phyloP scores from a whole-genome alignment of 2,329 filamentous ascomycete species.

The Colletotrichum sp. region DNA sequence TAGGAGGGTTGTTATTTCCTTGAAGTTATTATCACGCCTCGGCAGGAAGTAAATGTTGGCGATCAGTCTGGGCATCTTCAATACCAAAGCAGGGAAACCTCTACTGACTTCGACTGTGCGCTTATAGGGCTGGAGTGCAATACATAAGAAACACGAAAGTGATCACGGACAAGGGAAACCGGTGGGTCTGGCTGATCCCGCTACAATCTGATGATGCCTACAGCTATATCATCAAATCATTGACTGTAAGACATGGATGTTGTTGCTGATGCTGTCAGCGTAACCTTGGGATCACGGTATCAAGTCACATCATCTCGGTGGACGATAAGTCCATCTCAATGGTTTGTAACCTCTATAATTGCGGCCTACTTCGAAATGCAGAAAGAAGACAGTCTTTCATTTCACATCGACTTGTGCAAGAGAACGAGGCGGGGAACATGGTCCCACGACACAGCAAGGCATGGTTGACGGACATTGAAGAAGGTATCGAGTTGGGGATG shows the following conservation, averaged over 20 bases:
- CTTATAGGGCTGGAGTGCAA: not conserved
- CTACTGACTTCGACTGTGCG: not conserved
- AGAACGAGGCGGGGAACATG: not conserved
- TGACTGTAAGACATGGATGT: not conserved
- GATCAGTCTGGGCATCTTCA: not conserved
- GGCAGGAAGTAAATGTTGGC: not conserved
- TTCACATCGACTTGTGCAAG: not conserved
- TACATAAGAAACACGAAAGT: not conserved
- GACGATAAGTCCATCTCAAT: not conserved
- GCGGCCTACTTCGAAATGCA: not conserved
- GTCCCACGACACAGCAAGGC: not conserved
- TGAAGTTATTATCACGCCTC: not conserved
- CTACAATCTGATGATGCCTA: not conserved
- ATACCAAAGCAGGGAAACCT: not conserved
- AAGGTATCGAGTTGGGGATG: not conserved
- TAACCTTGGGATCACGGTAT: not conserved
- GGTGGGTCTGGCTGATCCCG: rapidly evolving
- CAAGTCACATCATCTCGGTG: not conserved
- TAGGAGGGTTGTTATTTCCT: not conserved
- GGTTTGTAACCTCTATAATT: not conserved
- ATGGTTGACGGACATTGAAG: not conserved
- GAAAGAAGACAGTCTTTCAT: not conserved
- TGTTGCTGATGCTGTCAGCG: not conserved
- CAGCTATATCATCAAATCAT: not conserved
- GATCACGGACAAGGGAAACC: not conserved